Base-by-base conservation (phyloP, 108 stramenopile genomes). In the Phaeodactylum tricornutum region DNA sequence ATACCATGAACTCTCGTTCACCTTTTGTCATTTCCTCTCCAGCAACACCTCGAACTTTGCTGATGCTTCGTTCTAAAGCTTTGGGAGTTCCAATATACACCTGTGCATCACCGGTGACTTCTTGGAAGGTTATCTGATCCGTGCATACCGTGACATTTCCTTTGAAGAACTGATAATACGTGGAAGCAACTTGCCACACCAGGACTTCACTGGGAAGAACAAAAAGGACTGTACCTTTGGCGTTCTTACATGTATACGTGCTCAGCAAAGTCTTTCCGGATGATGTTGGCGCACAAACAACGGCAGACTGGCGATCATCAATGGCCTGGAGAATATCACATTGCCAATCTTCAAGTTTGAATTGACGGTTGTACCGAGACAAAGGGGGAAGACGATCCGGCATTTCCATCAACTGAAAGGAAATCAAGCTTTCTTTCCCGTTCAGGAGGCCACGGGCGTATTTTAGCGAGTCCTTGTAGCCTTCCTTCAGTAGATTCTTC, bases 161-260 rank as follows among this genome's bases (percentile, higher is more conserved):
- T 48, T 76, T 68, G 59, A 96, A 92, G 61, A 98, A 92, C 53
- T 98, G 84, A 56, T 93, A 85, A 79, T 96, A 98, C 27, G 94
- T 94, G 8, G 98, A 96, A n/a, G 98, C 98, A 60, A 99, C 93
- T 74, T 99, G 98, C 98, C 98, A 99, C 3, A 97, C 98, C 23
- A 99, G 79, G 15, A 94, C 96, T 81, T 99, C 98, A 49, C 96
- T 94, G 47, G 98, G 98, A 37, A 99, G 85, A 20, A 94, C 93
- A 55, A 99, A 99, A 25, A 99, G 81, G 28, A 97, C 94, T 12
- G 86, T 89, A 9, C 84, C 87, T 24, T 66, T 59, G 1, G 81
- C 81, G 54, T 81, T 62, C 72, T 80, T 92, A 89, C 93, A 95
- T 12, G 90, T 92, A 76, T 93, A 98, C 12, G 96, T 95, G 72